These are phyloP conservation scores for Effrenium voratum DNA, from an alignment of 73 alveolate species.

Conservation along the genomic window DNA sequence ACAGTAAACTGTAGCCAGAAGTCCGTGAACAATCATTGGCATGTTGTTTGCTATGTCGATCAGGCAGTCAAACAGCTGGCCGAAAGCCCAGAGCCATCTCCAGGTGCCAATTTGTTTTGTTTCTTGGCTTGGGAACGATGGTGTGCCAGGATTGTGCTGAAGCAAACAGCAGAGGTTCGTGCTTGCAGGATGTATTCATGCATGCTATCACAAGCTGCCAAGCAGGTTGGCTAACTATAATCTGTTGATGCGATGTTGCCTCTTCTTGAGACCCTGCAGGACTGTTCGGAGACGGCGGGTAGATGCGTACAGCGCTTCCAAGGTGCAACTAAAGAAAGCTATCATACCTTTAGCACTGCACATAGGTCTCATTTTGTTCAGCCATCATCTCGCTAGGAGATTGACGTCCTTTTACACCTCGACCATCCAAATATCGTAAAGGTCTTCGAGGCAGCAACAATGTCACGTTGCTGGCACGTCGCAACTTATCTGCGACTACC, in stretches of 20 bases:
- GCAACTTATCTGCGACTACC: background rate
- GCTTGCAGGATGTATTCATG: background rate
- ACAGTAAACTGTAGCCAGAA: too few relatives aligned
- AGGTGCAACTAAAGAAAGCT: background rate
- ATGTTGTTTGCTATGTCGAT: too few relatives aligned
- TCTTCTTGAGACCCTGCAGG: too few relatives aligned
- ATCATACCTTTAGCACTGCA: background rate
- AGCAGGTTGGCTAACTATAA: background rate
- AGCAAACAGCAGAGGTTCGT: constrained; percentile 3
- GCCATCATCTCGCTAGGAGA: background rate
- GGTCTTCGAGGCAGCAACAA: constrained; percentile 9
- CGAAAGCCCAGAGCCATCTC: constrained; percentile 49
- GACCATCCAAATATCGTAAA: constrained; percentile 59
- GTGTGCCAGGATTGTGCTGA: constrained; percentile 17
- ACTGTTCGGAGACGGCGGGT: constrained; percentile 34
- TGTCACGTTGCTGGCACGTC: too few relatives aligned
- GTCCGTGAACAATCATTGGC: too few relatives aligned
- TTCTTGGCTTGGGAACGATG: background rate
- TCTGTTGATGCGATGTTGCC: background rate
- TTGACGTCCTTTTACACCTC: constrained; percentile 14
- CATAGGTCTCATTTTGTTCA: background rate
- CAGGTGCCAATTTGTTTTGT: background rate
- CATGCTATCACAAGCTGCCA: background rate
- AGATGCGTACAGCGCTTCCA: constrained; percentile 28
- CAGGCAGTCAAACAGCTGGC: constrained; percentile 41